Percentiles rank a stretch among this genome's conserved stretches.
phyloP scores from a whole-genome alignment of 139 green algal species.

The Chlorella sp. region DNA sequence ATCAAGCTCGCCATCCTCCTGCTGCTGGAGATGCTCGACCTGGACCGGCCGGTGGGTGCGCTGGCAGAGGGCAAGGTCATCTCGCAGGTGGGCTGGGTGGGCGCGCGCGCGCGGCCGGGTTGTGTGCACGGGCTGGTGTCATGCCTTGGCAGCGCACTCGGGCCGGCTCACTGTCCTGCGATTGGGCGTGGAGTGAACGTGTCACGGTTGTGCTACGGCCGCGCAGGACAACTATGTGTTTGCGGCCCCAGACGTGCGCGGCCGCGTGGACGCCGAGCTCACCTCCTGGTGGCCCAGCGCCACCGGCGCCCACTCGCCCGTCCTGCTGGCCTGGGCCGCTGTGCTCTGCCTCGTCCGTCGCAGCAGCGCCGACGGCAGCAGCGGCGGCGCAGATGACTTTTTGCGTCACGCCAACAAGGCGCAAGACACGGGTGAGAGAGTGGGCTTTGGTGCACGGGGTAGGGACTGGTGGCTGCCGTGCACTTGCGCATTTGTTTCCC shows the following conservation, averaged over 20 bases:
- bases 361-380: not conserved
- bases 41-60: slow-evolving; percentile 31
- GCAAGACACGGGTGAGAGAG: too few relatives aligned
- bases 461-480: too few relatives aligned
- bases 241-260: slow-evolving; percentile 1
- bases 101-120: too few relatives aligned
- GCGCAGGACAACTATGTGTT: slow-evolving; percentile 27
- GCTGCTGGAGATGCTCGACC: slow-evolving; percentile 54
- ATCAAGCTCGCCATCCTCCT: slow-evolving; percentile 42
- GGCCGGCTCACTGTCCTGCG: too few relatives aligned
- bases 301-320: slow-evolving; percentile 19
- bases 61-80: slow-evolving; percentile 7
- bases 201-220: too few relatives aligned
- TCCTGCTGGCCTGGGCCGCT: slow-evolving; percentile 41
- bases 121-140: too few relatives aligned
- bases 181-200: too few relatives aligned
- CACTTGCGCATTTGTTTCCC: too few relatives aligned
- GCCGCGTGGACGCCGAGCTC: slow-evolving; percentile 25
- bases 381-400: not conserved
- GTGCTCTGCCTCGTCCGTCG: slow-evolving; percentile 31
- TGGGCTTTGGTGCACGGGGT: too few relatives aligned
- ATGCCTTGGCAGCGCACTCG: too few relatives aligned
- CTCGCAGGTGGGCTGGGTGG: too few relatives aligned
- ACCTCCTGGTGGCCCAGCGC: slow-evolving; percentile 20
- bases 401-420: slow-evolving; percentile 2